Evolutionary conservation across 495 filamentous ascomycete genomes (phyloP).

Genomic region (Glutinoglossum americanum): DNA sequence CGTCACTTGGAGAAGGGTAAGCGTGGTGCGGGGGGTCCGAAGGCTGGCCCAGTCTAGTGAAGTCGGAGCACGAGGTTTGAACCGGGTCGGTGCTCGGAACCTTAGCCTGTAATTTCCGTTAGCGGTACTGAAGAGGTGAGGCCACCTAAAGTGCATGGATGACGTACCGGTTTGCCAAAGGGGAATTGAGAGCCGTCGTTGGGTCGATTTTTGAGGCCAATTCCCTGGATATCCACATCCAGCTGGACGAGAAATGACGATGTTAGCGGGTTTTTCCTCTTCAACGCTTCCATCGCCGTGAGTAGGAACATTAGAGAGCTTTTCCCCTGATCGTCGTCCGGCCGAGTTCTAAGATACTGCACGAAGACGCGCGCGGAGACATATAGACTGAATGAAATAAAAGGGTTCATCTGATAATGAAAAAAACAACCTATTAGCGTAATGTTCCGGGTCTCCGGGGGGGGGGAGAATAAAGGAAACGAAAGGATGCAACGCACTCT

Average conservation of each 20-base stretch:
- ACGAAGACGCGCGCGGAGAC: constrained; percentile 88
- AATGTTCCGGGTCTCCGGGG: not conserved
- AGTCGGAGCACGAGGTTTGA: not conserved
- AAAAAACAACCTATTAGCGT: not conserved
- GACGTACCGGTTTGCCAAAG: not conserved
- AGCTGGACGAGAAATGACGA: constrained; percentile 91
- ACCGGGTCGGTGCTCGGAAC: no score
- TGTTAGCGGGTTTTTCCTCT: constrained; percentile 72
- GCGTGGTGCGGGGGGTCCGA: not conserved
- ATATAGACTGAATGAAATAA: constrained; percentile 89
- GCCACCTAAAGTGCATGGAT: not conserved
- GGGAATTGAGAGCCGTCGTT: not conserved
- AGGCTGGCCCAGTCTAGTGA: not conserved
- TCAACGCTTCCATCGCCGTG: constrained; percentile 70
- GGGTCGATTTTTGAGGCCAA: constrained; percentile 12
- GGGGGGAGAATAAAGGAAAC: not conserved
- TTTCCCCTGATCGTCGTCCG: constrained; percentile 60
- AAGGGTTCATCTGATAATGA: constrained; percentile 65
- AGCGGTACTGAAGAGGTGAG: not conserved
- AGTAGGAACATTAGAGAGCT: constrained; percentile 80
- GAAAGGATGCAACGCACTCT: constrained; percentile 28
- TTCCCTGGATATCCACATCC: constrained; percentile 69
- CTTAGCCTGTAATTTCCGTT: not conserved
- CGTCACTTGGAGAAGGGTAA: not conserved
- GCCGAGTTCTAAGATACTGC: constrained; percentile 75